Base-by-base conservation (phyloP, 2,329 filamentous ascomycete genomes). In the Fusarium sp. region DNA sequence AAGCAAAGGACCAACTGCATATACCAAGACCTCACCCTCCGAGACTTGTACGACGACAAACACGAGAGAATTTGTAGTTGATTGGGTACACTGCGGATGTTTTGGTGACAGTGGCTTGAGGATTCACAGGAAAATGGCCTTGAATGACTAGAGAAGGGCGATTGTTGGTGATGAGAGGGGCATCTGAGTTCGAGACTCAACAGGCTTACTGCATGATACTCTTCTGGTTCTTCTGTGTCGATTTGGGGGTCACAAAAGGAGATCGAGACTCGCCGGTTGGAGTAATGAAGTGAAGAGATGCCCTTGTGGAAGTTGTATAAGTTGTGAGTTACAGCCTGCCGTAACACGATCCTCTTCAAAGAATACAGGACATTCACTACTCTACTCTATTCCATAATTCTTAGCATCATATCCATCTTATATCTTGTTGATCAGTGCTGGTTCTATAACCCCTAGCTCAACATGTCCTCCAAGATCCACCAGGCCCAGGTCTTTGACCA, bases 301-400 rank as follows among this genome's bases (percentile, higher is more conserved):
- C 15, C n/a, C 15, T 9, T 37, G 10, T 15, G 32, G 23, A 19
- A 43, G 37, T 40, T 53, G 23, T 65, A 64, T 65, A 64, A 64
- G 35, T 59, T 37, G 45, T 20, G 33, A 20, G 20, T 20, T 19
- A 20, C 33, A 17, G 17, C 17, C 52, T 20, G 25, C 15, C 7
- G 37, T 17, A 19, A 41, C 10, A 20, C 25, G 22, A 57, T 2
- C 8, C 7, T 46, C 17, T 13, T 19, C 20, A 44, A 15, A 40
- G 7, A 15, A 27, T 19, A 15, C 22, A 48, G 3, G 6, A 17
- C n/a, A 47, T 25, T 6, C 20, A 13, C 2, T 11, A 13, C 2
- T 11, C 3, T 39, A 8, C 4, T n/a, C 17, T 8, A 7, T 6
- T 10, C 27, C 27, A 30, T 30, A 11, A 10, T 11, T 30, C 27